Evolutionary conservation across 2,329 filamentous ascomycete species (phyloP), one percentile per base, ranked within the genome.

Genomic region (Pseudogymnoascus sp.): DNA sequence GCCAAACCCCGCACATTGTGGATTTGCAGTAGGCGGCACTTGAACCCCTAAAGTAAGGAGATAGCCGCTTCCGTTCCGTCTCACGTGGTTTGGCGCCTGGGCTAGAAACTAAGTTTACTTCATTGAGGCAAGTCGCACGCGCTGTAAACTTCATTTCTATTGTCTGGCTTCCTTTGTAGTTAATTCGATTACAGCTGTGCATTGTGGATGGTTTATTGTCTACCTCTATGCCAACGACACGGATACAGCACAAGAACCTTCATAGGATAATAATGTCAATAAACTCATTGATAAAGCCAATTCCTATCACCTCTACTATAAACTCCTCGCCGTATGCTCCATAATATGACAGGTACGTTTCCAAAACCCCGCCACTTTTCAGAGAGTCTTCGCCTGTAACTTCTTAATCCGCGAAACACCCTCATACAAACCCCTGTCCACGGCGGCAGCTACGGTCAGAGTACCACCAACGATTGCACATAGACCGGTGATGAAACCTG

Each of bases 401-500:
- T 99, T 99, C 83, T 89, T 96, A 66, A 97, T 80, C 71, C 89
- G 84, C 62, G 87, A 84, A 2, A 84, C 83, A 41, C 94, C 94
- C 76, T 99, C 94, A 70, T 97, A 99, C 64, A 97, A 75, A 58
- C 89, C 90, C 62, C 95, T 84, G 73, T 99, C 94, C 33, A 99
- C 79, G 4, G 94, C 94, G 5, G 95, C 94, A 9, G 94, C 94
- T 15, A 99, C 94, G 0, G 94, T 99, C 67, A 99, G 77, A 0
- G 94, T 99, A 67, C 94, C 94, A 64, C 94, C 94, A 59, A 99
- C 87, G 64, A 97, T 89, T 37, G 93, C 93, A 74, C 94, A 99
- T 17, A 99, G 84, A 57, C 94, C 94, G 0, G 94, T 93, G 63
- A 99, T 76, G 79, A 99, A 99, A 15, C 90, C 90, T 0, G 90